These are phyloP conservation scores for Rhododendron williamsianum DNA, from an alignment of 148 eudicot genomes.

Conservation along the genomic window DNA sequence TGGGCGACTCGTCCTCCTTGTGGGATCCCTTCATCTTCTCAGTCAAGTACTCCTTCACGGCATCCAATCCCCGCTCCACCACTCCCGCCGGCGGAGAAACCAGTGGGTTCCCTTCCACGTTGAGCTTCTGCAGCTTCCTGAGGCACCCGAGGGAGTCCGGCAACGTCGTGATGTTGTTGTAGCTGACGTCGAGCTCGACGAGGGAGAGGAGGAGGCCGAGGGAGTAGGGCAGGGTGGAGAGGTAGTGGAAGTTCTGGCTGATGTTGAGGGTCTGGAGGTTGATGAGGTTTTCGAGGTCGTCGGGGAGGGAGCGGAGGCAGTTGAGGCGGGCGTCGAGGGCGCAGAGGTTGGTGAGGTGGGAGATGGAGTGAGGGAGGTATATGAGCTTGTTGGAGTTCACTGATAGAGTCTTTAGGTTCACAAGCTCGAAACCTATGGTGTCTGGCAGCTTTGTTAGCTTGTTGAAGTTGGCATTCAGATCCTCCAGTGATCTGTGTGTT, in stretches of 20 bases:
- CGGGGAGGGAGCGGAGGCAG: conserved; percentile 67
- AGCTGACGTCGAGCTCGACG: conserved; percentile 63
- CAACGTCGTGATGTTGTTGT: conserved; percentile 44
- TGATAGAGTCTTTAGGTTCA: conserved; percentile 50
- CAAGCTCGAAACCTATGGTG: conserved; percentile 66
- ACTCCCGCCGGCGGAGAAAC: conserved; percentile 64
- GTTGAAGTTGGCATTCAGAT: conserved; percentile 75
- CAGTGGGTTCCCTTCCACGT: conserved; percentile 68
- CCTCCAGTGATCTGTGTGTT: conserved; percentile 40
- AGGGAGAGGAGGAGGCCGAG: conserved; percentile 70
- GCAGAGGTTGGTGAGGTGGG: conserved; percentile 53
- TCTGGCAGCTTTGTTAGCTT: conserved; percentile 53
- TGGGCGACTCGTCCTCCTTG: conserved; percentile 18
- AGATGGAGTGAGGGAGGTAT: conserved; percentile 54
- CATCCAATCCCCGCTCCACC: conserved; percentile 47
- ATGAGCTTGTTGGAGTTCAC: conserved; percentile 71
- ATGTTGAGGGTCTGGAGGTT: conserved; percentile 57
- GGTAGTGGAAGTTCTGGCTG: conserved; percentile 75
- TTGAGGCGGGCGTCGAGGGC: conserved; percentile 63
- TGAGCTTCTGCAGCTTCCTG: conserved; percentile 55
- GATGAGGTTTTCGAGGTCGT: conserved; percentile 63
- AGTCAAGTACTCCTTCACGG: conserved; percentile 50
- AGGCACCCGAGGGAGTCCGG: conserved; percentile 67
- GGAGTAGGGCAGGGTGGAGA: conserved; percentile 48
- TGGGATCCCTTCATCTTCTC: conserved; percentile 47